Percentiles rank a stretch among this genome's conserved stretches.
Conservation (phyloP, 2,329 filamentous ascomycete genomes). For the Aspergillus fijiensis region DNA sequence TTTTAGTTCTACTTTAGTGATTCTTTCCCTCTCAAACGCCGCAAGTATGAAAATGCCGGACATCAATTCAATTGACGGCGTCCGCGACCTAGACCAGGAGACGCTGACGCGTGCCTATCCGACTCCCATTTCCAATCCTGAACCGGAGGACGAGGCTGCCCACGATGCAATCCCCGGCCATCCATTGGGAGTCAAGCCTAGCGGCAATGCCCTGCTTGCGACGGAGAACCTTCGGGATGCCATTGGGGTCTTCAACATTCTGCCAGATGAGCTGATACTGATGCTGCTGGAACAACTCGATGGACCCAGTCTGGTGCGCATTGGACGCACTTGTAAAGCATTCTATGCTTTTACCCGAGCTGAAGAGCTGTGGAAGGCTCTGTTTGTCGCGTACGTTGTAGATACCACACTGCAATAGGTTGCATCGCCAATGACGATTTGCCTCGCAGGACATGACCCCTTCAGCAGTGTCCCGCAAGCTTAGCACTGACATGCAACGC, state of each 20-base stretch:
- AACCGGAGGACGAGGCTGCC: slow-evolving; percentile 44
- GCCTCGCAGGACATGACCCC: background rate
- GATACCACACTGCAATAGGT: background rate
- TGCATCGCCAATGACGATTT: background rate
- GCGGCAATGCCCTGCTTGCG: slow-evolving; percentile 75
- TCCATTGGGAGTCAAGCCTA: slow-evolving; percentile 79
- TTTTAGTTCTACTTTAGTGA: background rate
- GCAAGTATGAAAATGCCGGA: slow-evolving; percentile 31
- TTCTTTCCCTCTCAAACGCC: background rate
- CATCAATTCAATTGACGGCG: slow-evolving; percentile 29
- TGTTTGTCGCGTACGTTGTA: slow-evolving; percentile 77
- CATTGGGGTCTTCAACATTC: slow-evolving; percentile 63
- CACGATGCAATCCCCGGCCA: slow-evolving; percentile 67
- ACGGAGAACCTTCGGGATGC: slow-evolving; percentile 64
- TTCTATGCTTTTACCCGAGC: slow-evolving; percentile 79
- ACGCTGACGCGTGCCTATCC: background rate
- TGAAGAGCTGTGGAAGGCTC: slow-evolving; percentile 84
- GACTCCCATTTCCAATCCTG: slow-evolving; percentile 10
- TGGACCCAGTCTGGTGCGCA: slow-evolving; percentile 56
- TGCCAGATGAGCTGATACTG: slow-evolving; percentile 80
- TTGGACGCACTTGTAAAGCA: slow-evolving; percentile 80
- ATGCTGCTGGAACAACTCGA: slow-evolving; percentile 75
- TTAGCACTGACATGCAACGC: slow-evolving; percentile 18
- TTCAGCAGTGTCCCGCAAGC: background rate
- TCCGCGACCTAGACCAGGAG: slow-evolving; percentile 20